Conservation (phyloP, 2,329 filamentous ascomycete species). For the Talaromyces sp. region DNA sequence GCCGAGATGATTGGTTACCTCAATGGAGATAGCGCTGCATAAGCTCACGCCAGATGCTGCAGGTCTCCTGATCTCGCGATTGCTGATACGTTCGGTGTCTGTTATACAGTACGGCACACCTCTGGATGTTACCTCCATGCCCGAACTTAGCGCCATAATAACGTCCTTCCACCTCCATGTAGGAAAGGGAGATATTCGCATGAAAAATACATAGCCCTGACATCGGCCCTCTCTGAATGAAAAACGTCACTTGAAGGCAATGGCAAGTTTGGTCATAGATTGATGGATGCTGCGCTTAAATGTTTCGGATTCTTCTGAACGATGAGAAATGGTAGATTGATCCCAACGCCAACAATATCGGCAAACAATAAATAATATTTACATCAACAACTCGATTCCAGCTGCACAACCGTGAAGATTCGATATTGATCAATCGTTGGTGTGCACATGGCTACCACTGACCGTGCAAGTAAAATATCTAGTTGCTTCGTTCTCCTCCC, state of each 20-base stretch:
- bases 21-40: constrained; percentile 10
- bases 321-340: constrained; percentile 20
- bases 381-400: constrained; percentile 36
- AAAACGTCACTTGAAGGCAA: not conserved
- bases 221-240: not conserved
- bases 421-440: not conserved
- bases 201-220: not conserved
- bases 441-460: not conserved
- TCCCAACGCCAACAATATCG: constrained; percentile 39
- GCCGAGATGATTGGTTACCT: not conserved
- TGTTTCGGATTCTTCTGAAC: constrained; percentile 11
- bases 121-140: not conserved
- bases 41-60: constrained; percentile 11
- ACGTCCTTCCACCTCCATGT: not conserved
- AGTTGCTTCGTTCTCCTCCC: constrained; percentile 83
- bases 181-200: not conserved
- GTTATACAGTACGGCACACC: not conserved
- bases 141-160: constrained; percentile 4
- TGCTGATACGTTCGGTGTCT: not conserved
- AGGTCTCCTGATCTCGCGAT: not conserved
- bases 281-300: not conserved
- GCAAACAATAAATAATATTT: constrained; percentile 41
- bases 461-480: not conserved
- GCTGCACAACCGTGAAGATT: constrained; percentile 21
- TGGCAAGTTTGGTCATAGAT: not conserved